phyloP scores from a whole-genome alignment of 352 stramenopile genomes.

The Phytophthora sansomeana region DNA sequence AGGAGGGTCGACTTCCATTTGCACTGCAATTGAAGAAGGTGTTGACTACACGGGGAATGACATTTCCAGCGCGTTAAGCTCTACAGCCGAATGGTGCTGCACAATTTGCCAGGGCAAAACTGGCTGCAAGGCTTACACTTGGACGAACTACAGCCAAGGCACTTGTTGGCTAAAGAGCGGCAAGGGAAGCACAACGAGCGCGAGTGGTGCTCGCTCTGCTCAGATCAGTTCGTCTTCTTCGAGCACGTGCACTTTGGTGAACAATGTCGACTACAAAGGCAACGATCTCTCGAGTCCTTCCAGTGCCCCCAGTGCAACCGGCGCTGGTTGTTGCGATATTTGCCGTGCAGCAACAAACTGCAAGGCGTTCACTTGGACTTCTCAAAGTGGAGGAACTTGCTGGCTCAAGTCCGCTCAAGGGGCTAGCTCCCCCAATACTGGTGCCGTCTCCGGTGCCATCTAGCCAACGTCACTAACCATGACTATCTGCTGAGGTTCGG shows the following conservation, averaged over 20 bases:
- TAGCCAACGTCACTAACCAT: no score
- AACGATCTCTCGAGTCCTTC: constrained; percentile 52
- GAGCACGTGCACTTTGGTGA: constrained; percentile 35
- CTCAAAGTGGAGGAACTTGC: constrained; percentile 60
- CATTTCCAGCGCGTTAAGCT: no score
- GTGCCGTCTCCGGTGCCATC: constrained; percentile 39
- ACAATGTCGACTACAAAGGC: constrained; percentile 44
- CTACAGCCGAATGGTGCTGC: no score
- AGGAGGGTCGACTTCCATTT: no score
- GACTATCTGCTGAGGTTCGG: no score
- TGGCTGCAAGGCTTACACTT: constrained; percentile 55
- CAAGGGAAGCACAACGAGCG: constrained; percentile 28
- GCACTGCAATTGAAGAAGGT: no score
- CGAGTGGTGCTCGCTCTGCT: constrained; percentile 25
- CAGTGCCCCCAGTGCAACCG: constrained; percentile 31
- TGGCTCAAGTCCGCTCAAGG: constrained; percentile 55
- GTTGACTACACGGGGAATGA: no score
- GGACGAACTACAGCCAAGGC: constrained; percentile 57
- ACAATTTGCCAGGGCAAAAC: no score
- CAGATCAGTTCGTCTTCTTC: constrained; percentile 16
- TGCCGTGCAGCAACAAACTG: constrained; percentile 41
- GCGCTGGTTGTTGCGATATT: constrained; percentile 31
- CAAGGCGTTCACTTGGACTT: constrained; percentile 59
- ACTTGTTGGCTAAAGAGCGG: constrained; percentile 68
- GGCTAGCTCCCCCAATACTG: constrained; percentile 10